Base-by-base conservation (phyloP, 1,284 basidiomycete species). In the Ceratobasidium sp. region DNA sequence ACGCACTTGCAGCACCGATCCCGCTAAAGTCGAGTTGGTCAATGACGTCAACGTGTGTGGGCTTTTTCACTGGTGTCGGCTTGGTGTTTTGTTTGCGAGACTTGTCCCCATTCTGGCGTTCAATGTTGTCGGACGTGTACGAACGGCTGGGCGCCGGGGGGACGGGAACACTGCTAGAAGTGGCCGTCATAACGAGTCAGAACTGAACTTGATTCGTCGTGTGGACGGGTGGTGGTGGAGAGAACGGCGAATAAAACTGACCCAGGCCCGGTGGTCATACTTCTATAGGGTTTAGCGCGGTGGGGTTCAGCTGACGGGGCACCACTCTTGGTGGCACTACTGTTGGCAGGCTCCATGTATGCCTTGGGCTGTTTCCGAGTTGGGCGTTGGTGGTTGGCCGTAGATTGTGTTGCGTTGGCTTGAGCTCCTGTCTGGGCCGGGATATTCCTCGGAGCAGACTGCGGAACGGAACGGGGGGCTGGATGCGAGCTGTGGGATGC, bases 1-100 rank as follows among this genome's bases (percentile, higher is more conserved):
- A 87, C 90, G 79, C 80, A 94, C 92, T 93, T 75, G 91, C 89
- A 54, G 63, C 75, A 17, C 93, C 93, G 57, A 93, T 91, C 69
- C 89, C 88, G 53, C 88, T 87, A 75, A 87, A 88, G 82, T 90
- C 89, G 66, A 90, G 85, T 77, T 88, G 86, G 82, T 90, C 89
- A 79, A 90, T 90, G 80, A 89, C 86, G 82, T 90, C 89, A 78
- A 89, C 89, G 80, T 90, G 89, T 33, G 83, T 83, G 82, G 92
- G 93, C 69, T 90, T 89, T 83, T 93, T 94, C 83, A 19, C 17
- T 6, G 75, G 89, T n/a, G n/a, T n/a, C 86, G 76, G 83, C 14
- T 71, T 79, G 79, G 78, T 85, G 75, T 60, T 50, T n/a, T 79
- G 79, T 79, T 88, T 88, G 50, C 80, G 80, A 8, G 82, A 56